These are phyloP conservation scores for Cyberlindnera misumaiensis DNA, from an alignment of 805 yeast genomes.

Conservation along the genomic window DNA sequence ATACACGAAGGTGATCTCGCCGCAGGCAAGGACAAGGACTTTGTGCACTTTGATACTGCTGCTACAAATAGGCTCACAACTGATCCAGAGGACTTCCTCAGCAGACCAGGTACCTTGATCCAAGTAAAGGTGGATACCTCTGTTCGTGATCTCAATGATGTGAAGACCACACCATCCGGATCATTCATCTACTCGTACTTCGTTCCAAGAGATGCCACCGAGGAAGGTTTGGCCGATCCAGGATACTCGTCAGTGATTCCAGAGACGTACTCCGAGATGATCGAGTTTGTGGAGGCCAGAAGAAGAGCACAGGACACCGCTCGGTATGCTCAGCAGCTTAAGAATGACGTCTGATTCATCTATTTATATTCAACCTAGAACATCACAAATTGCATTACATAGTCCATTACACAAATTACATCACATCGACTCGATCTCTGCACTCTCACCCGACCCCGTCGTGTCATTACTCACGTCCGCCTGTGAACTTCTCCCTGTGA, in stretches of 20 bases:
- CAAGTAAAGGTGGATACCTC: slow-evolving; percentile 86
- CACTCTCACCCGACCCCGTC: slow-evolving; percentile 20
- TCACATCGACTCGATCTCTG: slow-evolving; percentile 21
- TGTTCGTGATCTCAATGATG: slow-evolving; percentile 62
- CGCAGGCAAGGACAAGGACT: slow-evolving; percentile 20
- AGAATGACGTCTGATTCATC: slow-evolving; percentile 8
- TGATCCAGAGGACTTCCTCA: slow-evolving; percentile 50
- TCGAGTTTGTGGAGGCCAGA: slow-evolving; percentile 83
- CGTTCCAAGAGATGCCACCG: slow-evolving; percentile 55
- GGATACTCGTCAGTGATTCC: slow-evolving; percentile 79
- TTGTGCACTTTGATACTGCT: slow-evolving; percentile 45
- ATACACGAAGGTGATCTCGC: slow-evolving; percentile 36
- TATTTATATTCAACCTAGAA: too few species aligned
- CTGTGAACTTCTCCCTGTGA: slow-evolving; percentile 25
- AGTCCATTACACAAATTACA: neutral
- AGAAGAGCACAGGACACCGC: slow-evolving; percentile 86
- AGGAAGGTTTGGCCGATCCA: slow-evolving; percentile 30
- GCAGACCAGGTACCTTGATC: slow-evolving; percentile 77
- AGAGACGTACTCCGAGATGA: slow-evolving; percentile 85
- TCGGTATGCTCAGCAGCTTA: slow-evolving; percentile 45
- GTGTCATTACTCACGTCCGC: slow-evolving; percentile 27
- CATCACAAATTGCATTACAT: too few species aligned
- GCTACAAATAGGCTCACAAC: slow-evolving; percentile 48
- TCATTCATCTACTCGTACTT: slow-evolving; percentile 85
- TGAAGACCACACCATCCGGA: slow-evolving; percentile 66